Conservation (phyloP, 2,329 filamentous ascomycete species). For the Cladobotryum protrusum region DNA sequence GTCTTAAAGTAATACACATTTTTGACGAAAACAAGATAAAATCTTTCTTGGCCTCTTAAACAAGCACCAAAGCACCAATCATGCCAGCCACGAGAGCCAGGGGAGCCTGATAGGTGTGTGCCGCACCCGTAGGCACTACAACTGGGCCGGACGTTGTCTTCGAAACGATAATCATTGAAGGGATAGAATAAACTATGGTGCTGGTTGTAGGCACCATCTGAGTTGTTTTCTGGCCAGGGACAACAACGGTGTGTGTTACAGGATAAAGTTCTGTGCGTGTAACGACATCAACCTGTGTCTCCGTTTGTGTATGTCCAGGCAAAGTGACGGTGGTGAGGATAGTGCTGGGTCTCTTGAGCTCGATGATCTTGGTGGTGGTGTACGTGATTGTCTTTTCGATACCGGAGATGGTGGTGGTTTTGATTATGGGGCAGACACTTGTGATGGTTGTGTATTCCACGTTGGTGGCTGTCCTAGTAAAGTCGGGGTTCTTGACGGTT, state of each 20-base stretch:
- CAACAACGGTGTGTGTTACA: conserved; percentile 22
- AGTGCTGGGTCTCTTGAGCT: conserved; percentile 17
- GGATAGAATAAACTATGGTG: conserved; percentile 29
- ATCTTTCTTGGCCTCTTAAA: conserved; percentile 18
- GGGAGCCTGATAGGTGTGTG: conserved; percentile 25
- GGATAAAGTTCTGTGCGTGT: too few relatives aligned
- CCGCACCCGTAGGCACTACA: conserved; percentile 19
- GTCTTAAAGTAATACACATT: too few relatives aligned
- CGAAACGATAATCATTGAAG: conserved; percentile 19
- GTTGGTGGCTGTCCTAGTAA: too few relatives aligned
- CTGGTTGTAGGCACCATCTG: conserved; percentile 18
- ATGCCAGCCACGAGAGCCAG: conserved; percentile 30
- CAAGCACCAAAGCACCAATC: conserved; percentile 32
- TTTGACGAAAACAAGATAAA: too few relatives aligned
- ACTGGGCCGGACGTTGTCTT: conserved; percentile 20
- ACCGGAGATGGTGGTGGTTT: conserved; percentile 39
- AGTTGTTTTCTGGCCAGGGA: conserved; percentile 24
- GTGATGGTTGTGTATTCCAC: conserved; percentile 34
- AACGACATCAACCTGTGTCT: too few relatives aligned
- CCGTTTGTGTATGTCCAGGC: too few relatives aligned
- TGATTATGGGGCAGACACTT: conserved; percentile 37
- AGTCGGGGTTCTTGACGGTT: too few relatives aligned
- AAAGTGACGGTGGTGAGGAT: too few relatives aligned
- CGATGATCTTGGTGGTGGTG: conserved; percentile 34
- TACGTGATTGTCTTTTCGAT: conserved; percentile 30